Base-by-base conservation (phyloP, 345 rosid genomes). In the Eucalyptus globulus region DNA sequence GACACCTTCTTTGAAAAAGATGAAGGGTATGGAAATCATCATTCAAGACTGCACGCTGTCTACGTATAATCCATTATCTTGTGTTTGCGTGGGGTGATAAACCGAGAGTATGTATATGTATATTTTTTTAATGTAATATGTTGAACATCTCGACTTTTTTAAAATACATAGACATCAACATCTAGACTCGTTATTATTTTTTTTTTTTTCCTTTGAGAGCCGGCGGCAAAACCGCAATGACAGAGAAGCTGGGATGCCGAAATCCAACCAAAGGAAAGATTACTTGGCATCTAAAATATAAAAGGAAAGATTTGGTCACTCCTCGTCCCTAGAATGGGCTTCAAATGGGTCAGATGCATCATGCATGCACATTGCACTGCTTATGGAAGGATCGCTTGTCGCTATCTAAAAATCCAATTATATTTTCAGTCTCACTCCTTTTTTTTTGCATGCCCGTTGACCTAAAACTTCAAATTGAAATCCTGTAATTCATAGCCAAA, bases 21-120 rank as follows among this genome's bases (percentile, higher is more conserved):
- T 31, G 43, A 67, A 67, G 43, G 11, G 37, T 69, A 34, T 9
- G 14, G 2, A 72, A 72, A 72, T 11, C 22, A 0, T 72, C 45
- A 37, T 37, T 26, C 26, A 37, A 10, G 27, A 16, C 3, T 0
- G 26, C 81, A 72, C 0, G 44, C 0, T 3, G 7, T 5, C 22
- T 16, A 16, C 1, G 7, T 17, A 34, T 17, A 17, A 5, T 69
- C 24, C 2, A 1, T 31, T 16, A 34, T 69, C 44, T 11, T 37
- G 26, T 72, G 45, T 72, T 37, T 37, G 81, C 4, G 6, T 37
- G 11, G 44, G 8, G 27, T 43, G 45, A 72, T 37, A 19, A 31
- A 22, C 15, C 11, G 31, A 19, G 45, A 19, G 45, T 19, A 17
- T 72, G 44, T 9, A 5, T 16, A 67, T 34, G 26, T 17, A 9